Evolutionary conservation across 2,329 filamentous ascomycete genomes (phyloP).

Genomic region (Stemphylium beticola): DNA sequence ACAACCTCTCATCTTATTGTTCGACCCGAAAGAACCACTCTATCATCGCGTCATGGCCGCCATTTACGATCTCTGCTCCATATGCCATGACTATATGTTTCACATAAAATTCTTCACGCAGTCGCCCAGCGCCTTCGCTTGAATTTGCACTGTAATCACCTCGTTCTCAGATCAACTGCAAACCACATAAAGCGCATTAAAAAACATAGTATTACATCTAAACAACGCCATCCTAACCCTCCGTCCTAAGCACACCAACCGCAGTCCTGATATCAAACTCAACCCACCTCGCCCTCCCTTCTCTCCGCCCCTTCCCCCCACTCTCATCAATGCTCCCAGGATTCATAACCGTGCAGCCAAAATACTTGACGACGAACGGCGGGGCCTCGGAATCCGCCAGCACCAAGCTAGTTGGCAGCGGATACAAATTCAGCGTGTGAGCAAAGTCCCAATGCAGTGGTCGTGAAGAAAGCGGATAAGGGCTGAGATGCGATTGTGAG

Average conservation of each 20-base stretch:
- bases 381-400: constrained; percentile 82
- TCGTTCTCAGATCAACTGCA: too few relatives aligned
- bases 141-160: too few relatives aligned
- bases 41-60: too few relatives aligned
- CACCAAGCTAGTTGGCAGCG: constrained; percentile 82
- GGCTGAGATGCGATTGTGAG: constrained; percentile 86
- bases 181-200: neutral
- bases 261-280: constrained; percentile 68
- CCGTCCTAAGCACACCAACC: constrained; percentile 33
- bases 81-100: too few relatives aligned
- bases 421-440: constrained; percentile 79
- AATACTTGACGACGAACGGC: constrained; percentile 87
- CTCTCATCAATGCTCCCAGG: constrained; percentile 73
- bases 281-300: constrained; percentile 75
- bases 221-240: constrained; percentile 19
- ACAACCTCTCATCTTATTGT: too few relatives aligned
- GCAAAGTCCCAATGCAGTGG: constrained; percentile 92
- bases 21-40: too few relatives aligned
- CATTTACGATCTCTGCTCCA: too few relatives aligned
- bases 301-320: constrained; percentile 67
- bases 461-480: constrained; percentile 79
- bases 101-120: too few relatives aligned
- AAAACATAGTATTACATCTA: neutral
- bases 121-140: too few relatives aligned
- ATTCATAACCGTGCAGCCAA: constrained; percentile 96